Conservation (phyloP, 257 asterid species). For the Jacaranda copaia region DNA sequence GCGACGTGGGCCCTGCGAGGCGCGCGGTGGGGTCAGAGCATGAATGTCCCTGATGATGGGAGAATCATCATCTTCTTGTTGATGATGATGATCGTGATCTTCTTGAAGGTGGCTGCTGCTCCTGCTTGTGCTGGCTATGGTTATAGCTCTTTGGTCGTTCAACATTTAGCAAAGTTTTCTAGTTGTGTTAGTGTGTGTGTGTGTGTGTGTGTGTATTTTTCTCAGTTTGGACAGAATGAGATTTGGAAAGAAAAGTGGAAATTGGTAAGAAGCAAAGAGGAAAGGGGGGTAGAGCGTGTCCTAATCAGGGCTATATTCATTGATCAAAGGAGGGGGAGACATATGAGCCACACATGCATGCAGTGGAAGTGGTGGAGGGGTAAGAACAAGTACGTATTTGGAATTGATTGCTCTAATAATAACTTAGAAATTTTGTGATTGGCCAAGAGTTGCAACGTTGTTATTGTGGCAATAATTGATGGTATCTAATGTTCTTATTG, state of each 20-base stretch:
- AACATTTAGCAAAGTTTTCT: slow-evolving; percentile 32
- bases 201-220: background rate
- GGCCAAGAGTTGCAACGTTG: slow-evolving; percentile 31
- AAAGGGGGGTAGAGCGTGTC: background rate
- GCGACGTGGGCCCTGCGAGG: slow-evolving; percentile 40
- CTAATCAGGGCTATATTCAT: background rate
- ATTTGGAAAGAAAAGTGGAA: background rate
- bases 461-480: slow-evolving; percentile 22
- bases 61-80: slow-evolving; percentile 23
- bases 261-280: background rate
- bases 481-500: background rate
- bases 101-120: slow-evolving; percentile 36
- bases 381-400: background rate
- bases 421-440: background rate
- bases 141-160: slow-evolving; percentile 61
- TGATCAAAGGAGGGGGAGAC: slow-evolving; percentile 19
- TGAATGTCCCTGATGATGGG: slow-evolving; percentile 74
- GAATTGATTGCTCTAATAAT: slow-evolving; percentile 21
- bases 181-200: background rate
- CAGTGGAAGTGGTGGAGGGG: background rate
- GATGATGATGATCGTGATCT: slow-evolving; percentile 38
- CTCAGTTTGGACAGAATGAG: background rate
- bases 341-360: slow-evolving; percentile 47
- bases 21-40: slow-evolving; percentile 76
- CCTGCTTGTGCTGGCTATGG: slow-evolving; percentile 30